Evolutionary conservation across 1,139 yeast genomes (phyloP), one percentile per base, ranked within the genome.

Genomic region (Pichia sp.): DNA sequence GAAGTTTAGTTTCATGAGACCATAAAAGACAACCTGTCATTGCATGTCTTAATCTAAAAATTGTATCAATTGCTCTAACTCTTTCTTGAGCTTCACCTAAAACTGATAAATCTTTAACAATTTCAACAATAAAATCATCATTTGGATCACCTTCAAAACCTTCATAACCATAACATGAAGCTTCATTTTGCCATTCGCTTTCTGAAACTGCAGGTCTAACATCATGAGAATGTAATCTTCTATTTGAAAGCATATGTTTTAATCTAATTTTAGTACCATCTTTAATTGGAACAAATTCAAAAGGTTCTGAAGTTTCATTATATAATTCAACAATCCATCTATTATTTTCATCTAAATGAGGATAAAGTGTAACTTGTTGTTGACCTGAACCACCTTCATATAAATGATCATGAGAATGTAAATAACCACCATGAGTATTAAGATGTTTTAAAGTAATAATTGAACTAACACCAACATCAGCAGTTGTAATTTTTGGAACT

Each of bases 161-260:
- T 45, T 84, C 87, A 63, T 69, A 86, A 26, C 99, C 99, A 64
- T 94, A 94, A 66, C 88, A 81, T 25, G 95, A 81, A 31, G 81
- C 95, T 71, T 94, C 99, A 68, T 87, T 87, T 70, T 89, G 95
- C 95, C 97, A 94, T 63, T 92, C 98, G 58, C 83, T 83, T 64
- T 84, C 90, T 54, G 90, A 76, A 31, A 90, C 95, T 26, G 97
- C 95, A 30, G 97, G 90, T 64, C 94, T 84, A 65, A 87, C 86
- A 66, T 92, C 97, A 65, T 94, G 98, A 31, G 97, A 86, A 68
- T 94, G 98, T 63, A 94, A 77, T 71, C 98, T 81, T 65, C 92
- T 81, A 47, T 75, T 74, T 30, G 96, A 80, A 48, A 70, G 64
- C 44, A 72, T 64, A 68, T 94, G 98, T 60, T 70, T 72, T 62